Base-by-base conservation (phyloP, 2,329 filamentous ascomycete genomes). In the Calonectria pauciramosa region DNA sequence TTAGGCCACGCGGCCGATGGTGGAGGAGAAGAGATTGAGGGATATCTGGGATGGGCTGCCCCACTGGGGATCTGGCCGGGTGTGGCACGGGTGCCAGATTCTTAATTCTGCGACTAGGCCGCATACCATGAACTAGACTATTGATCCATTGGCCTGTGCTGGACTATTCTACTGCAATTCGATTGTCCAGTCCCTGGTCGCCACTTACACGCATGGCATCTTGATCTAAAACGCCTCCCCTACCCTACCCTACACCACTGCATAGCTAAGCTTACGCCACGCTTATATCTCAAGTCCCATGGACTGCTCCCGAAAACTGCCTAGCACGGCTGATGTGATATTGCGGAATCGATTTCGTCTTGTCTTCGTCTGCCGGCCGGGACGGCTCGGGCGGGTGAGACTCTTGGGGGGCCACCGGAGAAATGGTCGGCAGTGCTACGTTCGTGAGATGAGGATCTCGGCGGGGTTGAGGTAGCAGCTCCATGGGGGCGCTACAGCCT, bases 1-100 rank as follows among this genome's bases (percentile, higher is more conserved):
- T 83, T 84, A 82, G 80, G 82, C 82, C 82, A 84, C 81, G 82
- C 82, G 82, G 82, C 82, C 81, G 59, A 63, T 75, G 20, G 52
- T 54, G 30, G 20, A 38, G n/a, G 20, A 16, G 28, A 7, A 41
- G 32, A 72, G n/a, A 36, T 38, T 49, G 63, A 20, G 36, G 66
- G 10, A 56, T 44, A 68, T 56, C 23, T 52, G 30, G 18, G 56
- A 10, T 60, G 34, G 23, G 20, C 2, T 1, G 54, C 56, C 56
- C 56, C 56, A 60, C 56, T 10, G 30, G 10, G n/a, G 13, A 13
- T 52, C 23, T 52, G 49, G 11, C 13, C 11, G 23, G 5, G 23
- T 54, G 51, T 34, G 28, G 51, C 51, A 20, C 28, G 51, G 41
- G 8, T 47, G 41, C 20, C 9, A n/a, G 41, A n/a, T 47, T 47